These are phyloP conservation scores for Starmerella floris DNA, from an alignment of 805 yeast species.

Conservation along the genomic window DNA sequence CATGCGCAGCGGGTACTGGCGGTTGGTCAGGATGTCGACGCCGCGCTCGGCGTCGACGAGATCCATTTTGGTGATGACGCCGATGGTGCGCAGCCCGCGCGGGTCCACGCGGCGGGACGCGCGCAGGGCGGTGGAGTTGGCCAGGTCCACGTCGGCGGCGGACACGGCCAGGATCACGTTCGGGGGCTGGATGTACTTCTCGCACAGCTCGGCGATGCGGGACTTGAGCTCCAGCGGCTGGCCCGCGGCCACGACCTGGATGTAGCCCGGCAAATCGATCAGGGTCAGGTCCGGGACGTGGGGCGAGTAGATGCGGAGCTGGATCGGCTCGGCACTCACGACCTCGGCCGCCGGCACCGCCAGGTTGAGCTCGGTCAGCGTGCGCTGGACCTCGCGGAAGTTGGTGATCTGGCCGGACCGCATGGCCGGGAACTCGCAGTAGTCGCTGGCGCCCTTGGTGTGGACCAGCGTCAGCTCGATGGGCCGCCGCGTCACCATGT, in stretches of 20 bases:
- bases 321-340: conserved; percentile 87
- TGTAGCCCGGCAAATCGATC: conserved; percentile 95
- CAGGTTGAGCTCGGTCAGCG: conserved; percentile 77
- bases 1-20: conserved; percentile 80
- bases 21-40: conserved; percentile 51
- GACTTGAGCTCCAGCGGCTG: conserved; percentile 77
- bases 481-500: conserved; percentile 97
- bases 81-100: conserved; percentile 86
- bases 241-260: conserved; percentile 91
- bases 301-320: conserved; percentile 80
- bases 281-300: conserved; percentile 80
- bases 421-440: conserved; percentile 87
- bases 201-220: conserved; percentile 68
- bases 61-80: conserved; percentile 90
- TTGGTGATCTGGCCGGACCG: conserved; percentile 72
- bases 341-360: conserved; percentile 82
- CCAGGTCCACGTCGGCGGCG: conserved; percentile 95
- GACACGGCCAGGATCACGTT: conserved; percentile 91
- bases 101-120: conserved; percentile 89
- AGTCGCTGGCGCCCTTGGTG: conserved; percentile 61
- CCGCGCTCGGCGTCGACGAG: conserved; percentile 71
- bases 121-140: conserved; percentile 85
- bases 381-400: conserved; percentile 74
- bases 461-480: conserved; percentile 87
- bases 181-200: conserved; percentile 75